These are phyloP conservation scores for Epichloe aotearoae DNA, from an alignment of 2,329 filamentous ascomycete genomes.

Conservation along the genomic window DNA sequence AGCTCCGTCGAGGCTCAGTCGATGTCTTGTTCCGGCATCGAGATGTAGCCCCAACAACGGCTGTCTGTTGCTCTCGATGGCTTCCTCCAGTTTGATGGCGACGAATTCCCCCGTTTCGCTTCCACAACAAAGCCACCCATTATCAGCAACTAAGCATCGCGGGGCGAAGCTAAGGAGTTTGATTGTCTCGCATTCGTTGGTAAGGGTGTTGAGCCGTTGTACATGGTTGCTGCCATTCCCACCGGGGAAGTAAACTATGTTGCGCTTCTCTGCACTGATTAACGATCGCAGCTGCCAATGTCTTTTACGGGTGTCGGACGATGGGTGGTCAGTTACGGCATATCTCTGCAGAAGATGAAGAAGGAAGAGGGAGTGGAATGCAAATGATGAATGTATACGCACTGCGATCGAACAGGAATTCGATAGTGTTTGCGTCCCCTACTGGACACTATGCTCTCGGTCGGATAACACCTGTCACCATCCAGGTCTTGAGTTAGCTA, in stretches of 20 bases:
- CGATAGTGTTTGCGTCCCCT: constrained; percentile 54
- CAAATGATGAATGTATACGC: constrained; percentile 16
- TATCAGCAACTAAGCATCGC: constrained; percentile 75
- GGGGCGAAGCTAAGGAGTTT: constrained; percentile 59
- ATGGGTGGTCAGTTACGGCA: background rate
- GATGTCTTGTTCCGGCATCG: constrained; percentile 8
- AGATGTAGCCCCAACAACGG: constrained; percentile 12
- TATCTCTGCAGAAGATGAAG: background rate
- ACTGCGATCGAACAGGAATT: constrained; percentile 53
- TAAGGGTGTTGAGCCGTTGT: constrained; percentile 55
- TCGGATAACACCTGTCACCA: constrained; percentile 45
- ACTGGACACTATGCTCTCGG: constrained; percentile 49
- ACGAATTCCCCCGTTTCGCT: constrained; percentile 82
- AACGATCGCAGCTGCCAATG: constrained; percentile 86
- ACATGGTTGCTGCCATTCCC: constrained; percentile 52
- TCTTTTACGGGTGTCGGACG: constrained; percentile 26
- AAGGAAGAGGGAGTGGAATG: background rate
- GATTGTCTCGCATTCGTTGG: constrained; percentile 59
- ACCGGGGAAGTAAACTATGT: constrained; percentile 75
- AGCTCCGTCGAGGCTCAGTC: constrained; percentile 22
- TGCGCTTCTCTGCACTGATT: constrained; percentile 64
- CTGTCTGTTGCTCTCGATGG: constrained; percentile 16
- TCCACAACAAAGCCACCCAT: constrained; percentile 83
- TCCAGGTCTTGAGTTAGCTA: background rate
- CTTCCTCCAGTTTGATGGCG: constrained; percentile 51